Conservation (phyloP, 768 basidiomycete species). For the Lentinus tigrinus region DNA sequence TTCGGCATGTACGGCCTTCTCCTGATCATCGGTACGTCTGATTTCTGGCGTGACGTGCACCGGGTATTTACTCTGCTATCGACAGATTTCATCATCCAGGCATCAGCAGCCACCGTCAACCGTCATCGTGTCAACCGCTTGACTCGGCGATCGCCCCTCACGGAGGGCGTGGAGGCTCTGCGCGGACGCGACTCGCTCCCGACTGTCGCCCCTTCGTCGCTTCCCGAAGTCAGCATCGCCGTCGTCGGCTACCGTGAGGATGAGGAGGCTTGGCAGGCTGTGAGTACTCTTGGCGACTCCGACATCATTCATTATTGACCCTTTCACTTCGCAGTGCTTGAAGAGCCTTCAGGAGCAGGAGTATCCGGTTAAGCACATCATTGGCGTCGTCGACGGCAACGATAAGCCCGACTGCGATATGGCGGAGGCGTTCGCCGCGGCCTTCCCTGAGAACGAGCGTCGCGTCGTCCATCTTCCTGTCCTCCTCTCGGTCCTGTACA, state of each 20-base stretch:
- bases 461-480: constrained; percentile 17
- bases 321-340: constrained; percentile 8
- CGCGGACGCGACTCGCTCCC: neutral
- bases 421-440: constrained; percentile 15
- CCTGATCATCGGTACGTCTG: constrained; percentile 10
- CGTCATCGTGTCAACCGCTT: constrained; percentile 13
- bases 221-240: constrained; percentile 17
- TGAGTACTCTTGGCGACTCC: constrained; percentile 1
- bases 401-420: constrained; percentile 16
- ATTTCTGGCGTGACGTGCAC: too few relatives aligned
- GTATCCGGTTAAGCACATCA: constrained; percentile 20
- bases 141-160: constrained; percentile 8
- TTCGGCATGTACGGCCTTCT: constrained; percentile 11
- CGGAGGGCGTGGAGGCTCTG: constrained; percentile 5
- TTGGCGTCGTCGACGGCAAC: constrained; percentile 21
- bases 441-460: constrained; percentile 16
- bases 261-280: constrained; percentile 12
- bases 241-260: constrained; percentile 20
- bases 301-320: neutral
- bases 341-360: constrained; percentile 17
- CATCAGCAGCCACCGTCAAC: constrained; percentile 14
- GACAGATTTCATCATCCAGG: constrained; percentile 14
- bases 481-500: constrained; percentile 19
- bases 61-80: neutral
- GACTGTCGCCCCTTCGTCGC: neutral